Evolutionary conservation across 2,329 filamentous ascomycete genomes (phyloP), one percentile per base, ranked within the genome.

Genomic region (Fusarium drepaniforme): DNA sequence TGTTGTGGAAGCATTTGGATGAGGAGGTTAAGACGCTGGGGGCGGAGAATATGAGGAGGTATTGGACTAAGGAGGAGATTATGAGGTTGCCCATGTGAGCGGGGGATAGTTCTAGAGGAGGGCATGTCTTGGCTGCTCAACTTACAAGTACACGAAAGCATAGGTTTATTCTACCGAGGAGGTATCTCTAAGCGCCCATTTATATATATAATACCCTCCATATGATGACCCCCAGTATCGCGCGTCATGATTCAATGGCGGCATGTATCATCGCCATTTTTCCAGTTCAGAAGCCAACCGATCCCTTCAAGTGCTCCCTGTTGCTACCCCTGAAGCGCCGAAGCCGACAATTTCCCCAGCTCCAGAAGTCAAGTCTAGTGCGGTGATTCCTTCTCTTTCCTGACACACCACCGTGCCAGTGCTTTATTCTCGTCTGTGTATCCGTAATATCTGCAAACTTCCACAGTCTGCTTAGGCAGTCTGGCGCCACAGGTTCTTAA

Each of bases 1-100:
- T 97, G 73, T 82, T 98, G 59, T 96, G 94, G 93, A 86, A 85
- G 79, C 95, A 98, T 87, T 84, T 98, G 70, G 94, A 97, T 78
- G 92, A 96, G 77, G 95, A 98, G 87, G 95, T 98, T 9, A 85
- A 87, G 82, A 90, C 93, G 75, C 83, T 98, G 37, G 90, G 92
- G 3, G 95, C 95, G 53, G 93, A 97, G 82, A 97, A 96, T 81
- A 97, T 98, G 95, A 88, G 94, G 76, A 90, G 87, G 82, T 95
- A 93, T 82, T 98, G 94, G 94, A 93, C 87, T 0, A 76, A 91
- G 70, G 90, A 94, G 57, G 95, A 98, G 87, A 92, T 98, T 82
- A 86, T 83, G 81, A 83, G 85, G 62, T 88, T 97, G 84, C 91
- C 90, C 1, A 94, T 95, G 85, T 95, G 81, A 83, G 25, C 38